phyloP scores from a whole-genome alignment of 495 filamentous ascomycete species.

The Mytilinidion resinicola region DNA sequence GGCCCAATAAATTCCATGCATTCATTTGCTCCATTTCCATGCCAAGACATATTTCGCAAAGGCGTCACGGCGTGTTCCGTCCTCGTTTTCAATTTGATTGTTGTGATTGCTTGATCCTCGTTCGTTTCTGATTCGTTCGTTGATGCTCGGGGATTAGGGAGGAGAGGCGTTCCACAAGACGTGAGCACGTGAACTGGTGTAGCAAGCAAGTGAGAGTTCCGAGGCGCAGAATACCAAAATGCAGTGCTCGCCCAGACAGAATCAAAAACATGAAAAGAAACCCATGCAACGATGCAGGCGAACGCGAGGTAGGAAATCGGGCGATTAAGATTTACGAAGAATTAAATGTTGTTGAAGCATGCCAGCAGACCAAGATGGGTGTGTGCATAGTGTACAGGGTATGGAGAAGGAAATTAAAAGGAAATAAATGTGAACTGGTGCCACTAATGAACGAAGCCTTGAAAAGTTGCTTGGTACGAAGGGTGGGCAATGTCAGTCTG shows the following conservation, averaged over 20 bases:
- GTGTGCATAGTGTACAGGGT: slow-evolving; percentile 27
- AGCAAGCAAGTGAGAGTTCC: no score
- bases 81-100: no score
- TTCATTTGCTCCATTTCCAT: no score
- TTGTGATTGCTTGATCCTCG: no score
- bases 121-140: no score
- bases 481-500: not conserved
- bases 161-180: no score
- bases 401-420: slow-evolving; percentile 12
- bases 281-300: slow-evolving; percentile 2
- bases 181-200: no score
- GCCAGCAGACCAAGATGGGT: slow-evolving; percentile 7
- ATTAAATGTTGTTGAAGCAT: not conserved
- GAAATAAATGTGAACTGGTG: not conserved
- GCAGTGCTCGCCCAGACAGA: not conserved
- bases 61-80: no score
- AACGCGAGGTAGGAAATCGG: not conserved
- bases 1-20: no score
- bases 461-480: not conserved
- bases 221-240: no score
- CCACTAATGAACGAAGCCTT: not conserved
- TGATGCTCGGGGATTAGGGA: no score
- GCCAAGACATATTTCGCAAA: no score
- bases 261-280: not conserved
- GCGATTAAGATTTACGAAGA: slow-evolving; percentile 1